phyloP scores from a whole-genome alignment of 1,139 yeast genomes.

The Debaryomyces sp. region DNA sequence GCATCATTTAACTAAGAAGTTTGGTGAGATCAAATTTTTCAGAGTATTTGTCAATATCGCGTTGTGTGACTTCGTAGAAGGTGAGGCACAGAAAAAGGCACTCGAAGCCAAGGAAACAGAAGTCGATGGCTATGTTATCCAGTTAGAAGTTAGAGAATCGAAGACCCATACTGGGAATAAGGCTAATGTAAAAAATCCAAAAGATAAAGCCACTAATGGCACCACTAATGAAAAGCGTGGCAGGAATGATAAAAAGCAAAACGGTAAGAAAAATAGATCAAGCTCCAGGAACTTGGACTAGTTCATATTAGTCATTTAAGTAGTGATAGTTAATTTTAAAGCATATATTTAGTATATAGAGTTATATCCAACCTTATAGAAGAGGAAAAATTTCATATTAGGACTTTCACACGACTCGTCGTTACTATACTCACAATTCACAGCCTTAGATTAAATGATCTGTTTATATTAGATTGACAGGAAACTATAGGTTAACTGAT shows the following conservation, averaged over 20 bases:
- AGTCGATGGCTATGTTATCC: constrained; percentile 40
- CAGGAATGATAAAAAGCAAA: constrained; percentile 21
- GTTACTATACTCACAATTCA: background rate
- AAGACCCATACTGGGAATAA: constrained; percentile 19
- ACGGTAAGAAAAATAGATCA: constrained; percentile 17
- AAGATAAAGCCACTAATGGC: constrained; percentile 19
- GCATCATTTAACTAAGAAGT: constrained; percentile 74
- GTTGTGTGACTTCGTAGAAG: constrained; percentile 51
- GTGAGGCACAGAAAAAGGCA: constrained; percentile 64
- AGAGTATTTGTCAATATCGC: constrained; percentile 49
- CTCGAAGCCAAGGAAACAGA: constrained; percentile 44
- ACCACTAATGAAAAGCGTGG: constrained; percentile 20
- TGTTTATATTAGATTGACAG: background rate
- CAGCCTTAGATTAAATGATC: constrained; percentile 1
- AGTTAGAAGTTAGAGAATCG: constrained; percentile 50
- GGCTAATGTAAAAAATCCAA: constrained; percentile 14
- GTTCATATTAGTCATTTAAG: background rate
- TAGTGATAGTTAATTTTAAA: constrained; percentile 1
- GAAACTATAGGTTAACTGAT: background rate
- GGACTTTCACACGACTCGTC: background rate
- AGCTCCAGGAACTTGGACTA: constrained; percentile 8
- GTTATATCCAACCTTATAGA: background rate
- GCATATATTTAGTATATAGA: constrained; percentile 7
- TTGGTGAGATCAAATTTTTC: constrained; percentile 50
- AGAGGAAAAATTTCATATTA: background rate